Conservation (phyloP, 257 asterid genomes). For the Ligustrum vulgare region DNA sequence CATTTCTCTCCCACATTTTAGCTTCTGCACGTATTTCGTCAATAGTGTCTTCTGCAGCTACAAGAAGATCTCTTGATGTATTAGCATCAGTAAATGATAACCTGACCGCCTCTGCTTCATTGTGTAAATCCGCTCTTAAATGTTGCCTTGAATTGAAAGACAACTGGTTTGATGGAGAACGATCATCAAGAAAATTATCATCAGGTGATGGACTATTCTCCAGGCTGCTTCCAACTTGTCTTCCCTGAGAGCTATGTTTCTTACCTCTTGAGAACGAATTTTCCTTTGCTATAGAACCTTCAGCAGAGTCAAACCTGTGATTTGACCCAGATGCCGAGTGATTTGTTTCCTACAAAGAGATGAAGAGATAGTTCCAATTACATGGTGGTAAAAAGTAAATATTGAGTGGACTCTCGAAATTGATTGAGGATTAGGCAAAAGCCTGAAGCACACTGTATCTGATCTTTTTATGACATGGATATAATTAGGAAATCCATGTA, state of each 20-base stretch:
- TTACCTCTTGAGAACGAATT: constrained; percentile 24
- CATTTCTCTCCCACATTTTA: constrained; percentile 96
- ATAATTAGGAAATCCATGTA: not conserved
- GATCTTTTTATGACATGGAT: not conserved
- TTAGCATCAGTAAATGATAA: constrained; percentile 32
- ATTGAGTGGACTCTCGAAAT: not conserved
- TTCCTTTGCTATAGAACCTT: constrained; percentile 35
- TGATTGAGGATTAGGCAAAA: not conserved
- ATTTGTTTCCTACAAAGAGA: constrained; percentile 52
- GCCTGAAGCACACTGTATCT: not conserved
- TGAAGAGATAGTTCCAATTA: not conserved
- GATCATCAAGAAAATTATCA: constrained; percentile 33
- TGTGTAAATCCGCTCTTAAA: constrained; percentile 36
- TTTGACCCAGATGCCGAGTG: constrained; percentile 39
- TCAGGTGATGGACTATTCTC: constrained; percentile 37
- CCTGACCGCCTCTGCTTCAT: constrained; percentile 33
- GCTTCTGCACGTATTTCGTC: constrained; percentile 86
- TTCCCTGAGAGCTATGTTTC: constrained; percentile 27
- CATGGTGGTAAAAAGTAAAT: not conserved
- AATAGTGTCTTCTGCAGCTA: constrained; percentile 68
- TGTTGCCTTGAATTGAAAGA: constrained; percentile 33
- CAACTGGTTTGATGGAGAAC: constrained; percentile 44
- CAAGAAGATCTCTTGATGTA: constrained; percentile 55
- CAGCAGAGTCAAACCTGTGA: constrained; percentile 32
- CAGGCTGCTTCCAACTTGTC: constrained; percentile 33